These are phyloP conservation scores for Sugiyamaella americana DNA, from an alignment of 805 yeast species.

Conservation along the genomic window DNA sequence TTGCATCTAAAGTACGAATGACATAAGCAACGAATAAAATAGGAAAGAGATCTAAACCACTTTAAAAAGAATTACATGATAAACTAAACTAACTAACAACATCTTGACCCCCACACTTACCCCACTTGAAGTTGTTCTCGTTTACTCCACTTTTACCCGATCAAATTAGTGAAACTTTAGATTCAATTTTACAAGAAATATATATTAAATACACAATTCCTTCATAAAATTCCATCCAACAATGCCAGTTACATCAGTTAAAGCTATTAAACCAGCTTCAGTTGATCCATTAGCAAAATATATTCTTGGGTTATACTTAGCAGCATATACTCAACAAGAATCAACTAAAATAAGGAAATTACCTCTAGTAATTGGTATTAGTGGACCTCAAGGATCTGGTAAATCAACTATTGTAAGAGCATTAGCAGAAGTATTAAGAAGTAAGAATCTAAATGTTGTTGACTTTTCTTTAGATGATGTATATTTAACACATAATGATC, in stretches of 20 bases:
- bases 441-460: conserved; percentile 33
- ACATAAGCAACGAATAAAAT: too few species aligned
- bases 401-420: conserved; percentile 30
- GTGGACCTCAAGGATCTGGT: conserved; percentile 37
- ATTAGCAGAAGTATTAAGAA: conserved; percentile 24
- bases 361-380: conserved; percentile 27
- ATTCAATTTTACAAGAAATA: too few species aligned
- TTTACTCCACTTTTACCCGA: too few species aligned
- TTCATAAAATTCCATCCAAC: too few species aligned
- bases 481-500: conserved; percentile 64
- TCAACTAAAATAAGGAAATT: not conserved
- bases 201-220: too few species aligned
- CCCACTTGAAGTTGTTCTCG: too few species aligned
- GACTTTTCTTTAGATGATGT: conserved; percentile 78
- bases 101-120: too few species aligned
- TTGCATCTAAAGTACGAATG: too few species aligned
- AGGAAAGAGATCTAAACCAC: too few species aligned
- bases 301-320: not conserved
- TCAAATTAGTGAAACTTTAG: too few species aligned
- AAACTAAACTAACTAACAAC: too few species aligned
- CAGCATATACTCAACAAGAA: not conserved
- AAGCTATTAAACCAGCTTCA: not conserved
- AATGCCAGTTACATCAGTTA: not conserved
- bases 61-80: too few species aligned
- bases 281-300: conserved; percentile 2